These are phyloP conservation scores for Myxozyma nipponensis DNA, from an alignment of 805 yeast species.

Conservation along the genomic window DNA sequence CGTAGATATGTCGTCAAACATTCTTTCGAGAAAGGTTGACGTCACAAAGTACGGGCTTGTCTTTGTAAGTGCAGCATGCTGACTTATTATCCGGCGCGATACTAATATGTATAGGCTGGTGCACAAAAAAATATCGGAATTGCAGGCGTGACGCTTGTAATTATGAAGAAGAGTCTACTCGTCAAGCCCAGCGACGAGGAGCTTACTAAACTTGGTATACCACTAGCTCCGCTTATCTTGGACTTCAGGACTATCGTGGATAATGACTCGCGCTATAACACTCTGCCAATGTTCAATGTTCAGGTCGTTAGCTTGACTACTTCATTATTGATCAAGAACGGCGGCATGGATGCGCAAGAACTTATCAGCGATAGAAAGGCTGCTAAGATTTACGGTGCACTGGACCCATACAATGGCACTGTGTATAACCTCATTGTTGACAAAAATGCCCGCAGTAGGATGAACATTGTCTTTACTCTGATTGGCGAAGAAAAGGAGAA, in stretches of 20 bases:
- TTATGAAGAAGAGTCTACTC: constrained; percentile 75
- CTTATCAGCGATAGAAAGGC: constrained; percentile 60
- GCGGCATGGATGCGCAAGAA: constrained; percentile 70
- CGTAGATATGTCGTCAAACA: constrained; percentile 92
- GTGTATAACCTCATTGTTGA: constrained; percentile 67
- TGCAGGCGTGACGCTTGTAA: constrained; percentile 91
- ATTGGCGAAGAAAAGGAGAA: constrained; percentile 58
- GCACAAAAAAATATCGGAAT: constrained; percentile 97
- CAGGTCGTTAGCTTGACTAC: constrained; percentile 81
- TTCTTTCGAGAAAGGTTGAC: constrained; percentile 75
- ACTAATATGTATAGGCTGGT: constrained; percentile 54
- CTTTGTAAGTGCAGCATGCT: constrained; percentile 40
- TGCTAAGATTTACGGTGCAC: constrained; percentile 53
- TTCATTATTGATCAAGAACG: constrained; percentile 54
- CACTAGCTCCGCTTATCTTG: constrained; percentile 82
- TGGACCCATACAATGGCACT: constrained; percentile 58
- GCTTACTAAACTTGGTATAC: constrained; percentile 57
- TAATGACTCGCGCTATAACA: constrained; percentile 91
- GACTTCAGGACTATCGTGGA: constrained; percentile 81
- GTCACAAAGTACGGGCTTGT: constrained; percentile 81
- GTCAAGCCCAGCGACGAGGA: constrained; percentile 58
- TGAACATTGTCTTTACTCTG: constrained; percentile 91
- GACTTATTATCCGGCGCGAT: neutral
- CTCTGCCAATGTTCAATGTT: constrained; percentile 89
- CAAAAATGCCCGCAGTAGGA: constrained; percentile 63